These are phyloP conservation scores for Sphaerostilbella broomeana DNA, from an alignment of 2,329 filamentous ascomycete genomes.

Conservation along the genomic window DNA sequence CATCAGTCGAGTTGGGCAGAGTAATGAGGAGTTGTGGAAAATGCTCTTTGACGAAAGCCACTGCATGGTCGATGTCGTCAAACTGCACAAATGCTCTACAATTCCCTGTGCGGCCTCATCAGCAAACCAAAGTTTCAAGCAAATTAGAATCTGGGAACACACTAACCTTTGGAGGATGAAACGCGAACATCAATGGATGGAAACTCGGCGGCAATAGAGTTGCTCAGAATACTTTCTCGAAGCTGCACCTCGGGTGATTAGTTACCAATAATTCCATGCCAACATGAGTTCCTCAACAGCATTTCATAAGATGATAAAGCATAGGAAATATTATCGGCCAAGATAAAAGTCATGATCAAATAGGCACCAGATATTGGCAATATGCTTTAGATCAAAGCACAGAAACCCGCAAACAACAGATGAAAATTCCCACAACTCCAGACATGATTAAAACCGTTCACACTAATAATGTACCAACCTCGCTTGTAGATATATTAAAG, in stretches of 20 bases:
- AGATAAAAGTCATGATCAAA: no score
- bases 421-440: no score
- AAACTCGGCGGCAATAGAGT: constrained; percentile 30
- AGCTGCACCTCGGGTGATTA: constrained; percentile 22
- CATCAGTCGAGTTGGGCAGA: constrained; percentile 32
- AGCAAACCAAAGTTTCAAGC: background rate
- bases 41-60: constrained; percentile 36
- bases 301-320: no score
- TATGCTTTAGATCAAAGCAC: no score
- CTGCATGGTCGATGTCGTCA: constrained; percentile 32
- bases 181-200: constrained; percentile 34
- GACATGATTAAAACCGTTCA: no score
- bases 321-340: no score
- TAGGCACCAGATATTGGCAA: background rate
- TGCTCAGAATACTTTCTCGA: constrained; percentile 29
- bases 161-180: constrained; percentile 29
- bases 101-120: constrained; percentile 25
- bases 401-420: no score
- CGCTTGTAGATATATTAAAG: constrained; percentile 40
- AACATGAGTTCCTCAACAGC: background rate
- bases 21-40: constrained; percentile 34
- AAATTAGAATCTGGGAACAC: background rate
- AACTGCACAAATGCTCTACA: constrained; percentile 39
- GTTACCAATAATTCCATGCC: background rate
- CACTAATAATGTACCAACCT: constrained; percentile 40